phyloP scores from a whole-genome alignment of 164 flowering plant species.

The Umbellularia californica region DNA sequence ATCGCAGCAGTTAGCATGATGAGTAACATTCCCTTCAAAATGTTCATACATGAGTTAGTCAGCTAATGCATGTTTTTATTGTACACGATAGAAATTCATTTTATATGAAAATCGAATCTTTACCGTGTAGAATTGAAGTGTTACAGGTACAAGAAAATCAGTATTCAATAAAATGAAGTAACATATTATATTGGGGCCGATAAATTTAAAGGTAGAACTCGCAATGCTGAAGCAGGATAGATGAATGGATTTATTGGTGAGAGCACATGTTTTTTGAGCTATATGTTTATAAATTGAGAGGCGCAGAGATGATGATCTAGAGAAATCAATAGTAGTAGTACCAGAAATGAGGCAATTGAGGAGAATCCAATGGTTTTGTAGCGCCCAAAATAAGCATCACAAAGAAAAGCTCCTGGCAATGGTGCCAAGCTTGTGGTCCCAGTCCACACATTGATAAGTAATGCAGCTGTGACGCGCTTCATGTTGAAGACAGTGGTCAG shows the following conservation, averaged over 20 bases:
- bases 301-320: too few species aligned
- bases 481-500: conserved; percentile 73
- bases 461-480: conserved; percentile 59
- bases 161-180: too few species aligned
- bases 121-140: too few species aligned
- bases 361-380: conserved; percentile 68
- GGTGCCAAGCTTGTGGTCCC: conserved; percentile 76
- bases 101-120: too few species aligned
- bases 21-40: conserved; percentile 56
- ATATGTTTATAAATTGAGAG: too few species aligned
- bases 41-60: background rate
- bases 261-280: too few species aligned
- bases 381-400: conserved; percentile 83
- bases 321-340: conserved; percentile 13
- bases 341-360: conserved; percentile 59
- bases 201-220: too few species aligned
- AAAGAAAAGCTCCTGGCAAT: conserved; percentile 70
- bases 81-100: background rate
- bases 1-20: conserved; percentile 69
- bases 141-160: too few species aligned
- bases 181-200: background rate
- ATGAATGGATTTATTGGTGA: too few species aligned
- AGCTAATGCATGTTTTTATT: background rate
- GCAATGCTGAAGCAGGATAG: too few species aligned
- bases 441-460: conserved; percentile 51